Conservation (phyloP, 2,329 filamentous ascomycete genomes). For the Scedosporium apiospermum region DNA sequence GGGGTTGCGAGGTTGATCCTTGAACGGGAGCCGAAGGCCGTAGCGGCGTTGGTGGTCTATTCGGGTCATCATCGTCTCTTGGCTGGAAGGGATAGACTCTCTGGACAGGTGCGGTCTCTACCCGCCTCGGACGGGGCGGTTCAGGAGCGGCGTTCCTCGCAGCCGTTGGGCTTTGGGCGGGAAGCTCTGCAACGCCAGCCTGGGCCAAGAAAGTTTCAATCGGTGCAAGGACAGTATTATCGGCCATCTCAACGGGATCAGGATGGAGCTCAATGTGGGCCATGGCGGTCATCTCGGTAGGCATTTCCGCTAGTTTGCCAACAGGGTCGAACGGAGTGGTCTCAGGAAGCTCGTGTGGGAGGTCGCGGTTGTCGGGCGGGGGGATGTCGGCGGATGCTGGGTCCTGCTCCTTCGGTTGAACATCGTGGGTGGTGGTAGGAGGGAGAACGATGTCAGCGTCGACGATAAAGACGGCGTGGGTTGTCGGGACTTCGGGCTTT, state of each 20-base stretch:
- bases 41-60: constrained; percentile 4
- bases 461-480: not conserved
- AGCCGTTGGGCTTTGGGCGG: constrained; percentile 19
- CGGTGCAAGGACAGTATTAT: constrained; percentile 25
- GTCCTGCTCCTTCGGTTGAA: not conserved
- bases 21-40: not conserved
- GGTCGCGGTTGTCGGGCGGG: constrained; percentile 24
- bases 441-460: not conserved
- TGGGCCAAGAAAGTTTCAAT: constrained; percentile 16
- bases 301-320: constrained; percentile 37
- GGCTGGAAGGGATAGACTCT: constrained; percentile 11
- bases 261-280: constrained; percentile 33
- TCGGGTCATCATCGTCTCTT: constrained; percentile 4
- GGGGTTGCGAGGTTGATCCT: not conserved
- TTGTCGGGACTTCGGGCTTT: not conserved
- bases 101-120: constrained; percentile 6
- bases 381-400: constrained; percentile 14
- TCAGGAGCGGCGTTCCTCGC: constrained; percentile 13
- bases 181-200: constrained; percentile 26
- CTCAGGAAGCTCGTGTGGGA: constrained; percentile 22
- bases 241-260: constrained; percentile 34
- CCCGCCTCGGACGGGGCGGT: constrained; percentile 10
- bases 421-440: not conserved
- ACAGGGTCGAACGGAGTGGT: constrained; percentile 27
- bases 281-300: constrained; percentile 30